Conservation (phyloP, 2,329 filamentous ascomycete species). For the Alternaria brassicicola region DNA sequence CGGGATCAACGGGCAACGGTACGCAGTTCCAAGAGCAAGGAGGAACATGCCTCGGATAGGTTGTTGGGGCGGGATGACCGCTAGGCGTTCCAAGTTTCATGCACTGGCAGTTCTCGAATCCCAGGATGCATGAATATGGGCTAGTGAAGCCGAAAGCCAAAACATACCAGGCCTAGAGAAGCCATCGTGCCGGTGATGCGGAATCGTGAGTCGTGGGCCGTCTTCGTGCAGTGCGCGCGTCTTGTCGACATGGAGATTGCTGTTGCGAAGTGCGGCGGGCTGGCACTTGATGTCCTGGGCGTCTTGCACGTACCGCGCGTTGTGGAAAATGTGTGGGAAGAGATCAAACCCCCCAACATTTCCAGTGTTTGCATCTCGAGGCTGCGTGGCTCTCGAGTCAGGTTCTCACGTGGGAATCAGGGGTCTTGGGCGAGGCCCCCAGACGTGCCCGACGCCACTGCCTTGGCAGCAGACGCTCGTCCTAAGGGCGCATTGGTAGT, state of each 20-base stretch:
- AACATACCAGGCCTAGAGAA: constrained; percentile 24
- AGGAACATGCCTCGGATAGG: constrained; percentile 12
- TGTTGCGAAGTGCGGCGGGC: background rate
- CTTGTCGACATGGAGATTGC: background rate
- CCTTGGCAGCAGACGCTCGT: constrained; percentile 17
- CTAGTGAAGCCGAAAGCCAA: constrained; percentile 20
- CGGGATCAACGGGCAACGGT: constrained; percentile 9
- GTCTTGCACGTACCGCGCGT: background rate
- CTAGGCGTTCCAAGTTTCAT: constrained; percentile 20
- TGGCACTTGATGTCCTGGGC: background rate
- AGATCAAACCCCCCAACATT: background rate
- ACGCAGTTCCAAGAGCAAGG: background rate
- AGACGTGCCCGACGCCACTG: constrained; percentile 13
- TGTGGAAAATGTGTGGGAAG: constrained; percentile 1
- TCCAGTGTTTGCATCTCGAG: background rate
- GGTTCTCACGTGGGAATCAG: constrained; percentile 18
- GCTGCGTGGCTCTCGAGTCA: constrained; percentile 18
- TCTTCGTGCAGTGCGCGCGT: constrained; percentile 1
- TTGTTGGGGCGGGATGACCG: constrained; percentile 21
- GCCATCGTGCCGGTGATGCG: constrained; percentile 18
- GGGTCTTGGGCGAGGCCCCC: constrained; percentile 4
- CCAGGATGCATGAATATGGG: constrained; percentile 13
- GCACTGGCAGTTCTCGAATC: constrained; percentile 27
- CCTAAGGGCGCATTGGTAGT: constrained; percentile 22
- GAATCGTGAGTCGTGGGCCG: constrained; percentile 4